Conservation (phyloP, 768 basidiomycete genomes). For the Kwoniella mangroviensis region DNA sequence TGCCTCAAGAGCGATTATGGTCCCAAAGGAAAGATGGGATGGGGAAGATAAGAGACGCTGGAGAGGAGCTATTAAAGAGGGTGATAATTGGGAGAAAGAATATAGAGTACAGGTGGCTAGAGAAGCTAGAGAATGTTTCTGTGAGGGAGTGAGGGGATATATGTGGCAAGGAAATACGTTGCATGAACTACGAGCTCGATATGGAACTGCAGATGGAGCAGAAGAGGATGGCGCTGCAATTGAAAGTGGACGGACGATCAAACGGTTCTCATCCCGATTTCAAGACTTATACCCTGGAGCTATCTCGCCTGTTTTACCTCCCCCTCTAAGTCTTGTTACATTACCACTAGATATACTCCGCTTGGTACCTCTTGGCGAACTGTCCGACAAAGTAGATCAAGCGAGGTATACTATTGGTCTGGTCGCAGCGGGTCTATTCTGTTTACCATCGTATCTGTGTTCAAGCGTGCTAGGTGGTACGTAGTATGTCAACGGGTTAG, state of each 20-base stretch:
- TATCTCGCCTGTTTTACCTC: not conserved
- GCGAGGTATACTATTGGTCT: not conserved
- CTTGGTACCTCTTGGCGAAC: not conserved
- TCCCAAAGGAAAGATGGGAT: slow-evolving; percentile 8
- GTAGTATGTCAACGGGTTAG: not conserved
- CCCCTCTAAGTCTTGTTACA: slow-evolving; percentile 17
- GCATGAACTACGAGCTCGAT: not conserved
- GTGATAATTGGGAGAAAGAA: slow-evolving; percentile 36
- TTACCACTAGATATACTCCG: slow-evolving; percentile 6
- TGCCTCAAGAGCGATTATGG: slow-evolving; percentile 15
- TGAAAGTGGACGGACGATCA: not conserved
- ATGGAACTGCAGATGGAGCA: not conserved
- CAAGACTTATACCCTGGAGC: not conserved
- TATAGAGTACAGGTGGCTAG: slow-evolving; percentile 28
- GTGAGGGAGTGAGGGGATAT: slow-evolving; percentile 18
- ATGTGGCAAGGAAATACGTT: not conserved
- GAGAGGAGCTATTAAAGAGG: slow-evolving; percentile 26
- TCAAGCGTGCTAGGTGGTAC: not conserved
- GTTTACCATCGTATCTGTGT: not conserved
- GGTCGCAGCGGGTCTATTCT: not conserved
- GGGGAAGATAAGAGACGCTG: slow-evolving; percentile 13
- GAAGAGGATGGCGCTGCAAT: not conserved
- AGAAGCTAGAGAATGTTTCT: slow-evolving; percentile 19
- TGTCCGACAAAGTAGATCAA: not conserved
- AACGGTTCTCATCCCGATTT: not conserved